Evolutionary conservation across 1,139 yeast species (phyloP), one percentile per base, ranked within the genome.

Genomic region (Groenewaldozyma auringiensis): DNA sequence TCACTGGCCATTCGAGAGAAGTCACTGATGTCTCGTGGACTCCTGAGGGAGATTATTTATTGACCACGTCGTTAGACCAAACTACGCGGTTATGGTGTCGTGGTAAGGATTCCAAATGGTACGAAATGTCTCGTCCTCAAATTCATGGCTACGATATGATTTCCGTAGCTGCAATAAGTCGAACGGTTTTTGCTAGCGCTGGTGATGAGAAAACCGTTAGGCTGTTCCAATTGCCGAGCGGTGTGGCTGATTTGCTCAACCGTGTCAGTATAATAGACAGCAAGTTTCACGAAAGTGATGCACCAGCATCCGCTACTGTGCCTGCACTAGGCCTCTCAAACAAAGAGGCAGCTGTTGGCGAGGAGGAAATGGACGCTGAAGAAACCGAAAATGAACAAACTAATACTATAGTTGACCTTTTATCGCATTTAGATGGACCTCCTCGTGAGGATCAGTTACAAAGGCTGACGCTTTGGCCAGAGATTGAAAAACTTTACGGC

Each of bases 71-170:
- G 0, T 67, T 86, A 43, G 99, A 94, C 61, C 98, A 94, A 66
- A 92, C 98, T 0, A 86, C 98, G 0, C 73, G 98, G 59, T 64
- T 94, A 21, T 82, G 74, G 65, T 81, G 95, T 0, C 17, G 31
- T 4, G 13, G 34, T 3, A 14, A n/a, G 8, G 36, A 33, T 17
- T 14, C 21, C 21, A 69, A 78, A 1, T 88, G 95, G 95, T 45
- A 44, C 31, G 99, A 94, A 62, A 81, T 92, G 63, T 87, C 96
- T 1, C 75, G 99, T 55, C 98, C 98, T 0, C 99, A 94, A 62
- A 92, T 94, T 53, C 99, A 94, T 63, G 99, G 99, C 11, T 94
- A 87, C 61, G 97, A 94, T 62, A 88, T 94, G 96, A 75, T 86
- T 39, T 81, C 95, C 53, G 70, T 85, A n/a, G 79, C 79, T 42